A percentile compares a stretch with the other conserved stretches of the same genome.
Conservation (phyloP, 805 yeast species). For the Lipomyces spencermartinsiae region DNA sequence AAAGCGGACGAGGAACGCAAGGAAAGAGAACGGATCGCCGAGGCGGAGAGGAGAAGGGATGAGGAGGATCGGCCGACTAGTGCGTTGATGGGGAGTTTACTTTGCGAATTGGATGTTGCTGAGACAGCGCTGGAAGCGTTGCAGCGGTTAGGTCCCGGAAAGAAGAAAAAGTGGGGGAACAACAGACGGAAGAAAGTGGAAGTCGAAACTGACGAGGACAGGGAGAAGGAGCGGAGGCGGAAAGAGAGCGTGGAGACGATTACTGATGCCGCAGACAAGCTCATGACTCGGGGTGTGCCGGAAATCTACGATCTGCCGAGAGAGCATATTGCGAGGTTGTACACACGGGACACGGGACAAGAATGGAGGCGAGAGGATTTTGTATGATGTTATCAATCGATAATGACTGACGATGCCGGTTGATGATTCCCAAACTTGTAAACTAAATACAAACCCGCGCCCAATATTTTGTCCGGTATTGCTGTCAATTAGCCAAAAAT, state of each 20-base stretch:
- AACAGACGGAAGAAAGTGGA: conserved; percentile 13
- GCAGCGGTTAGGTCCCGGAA: conserved; percentile 41
- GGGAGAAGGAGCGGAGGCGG: conserved; percentile 35
- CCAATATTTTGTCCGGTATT: background rate
- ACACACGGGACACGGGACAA: conserved; percentile 53
- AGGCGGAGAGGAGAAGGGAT: conserved; percentile 12
- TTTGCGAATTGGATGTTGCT: conserved; percentile 58
- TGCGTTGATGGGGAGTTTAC: conserved; percentile 46
- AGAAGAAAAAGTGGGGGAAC: conserved; percentile 14
- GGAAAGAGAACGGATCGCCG: conserved; percentile 26
- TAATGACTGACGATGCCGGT: background rate
- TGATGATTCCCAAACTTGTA: background rate
- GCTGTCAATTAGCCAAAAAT: background rate
- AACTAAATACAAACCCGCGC: background rate
- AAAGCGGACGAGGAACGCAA: conserved; percentile 46
- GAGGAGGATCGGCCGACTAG: conserved; percentile 35
- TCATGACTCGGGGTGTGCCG: conserved; percentile 52
- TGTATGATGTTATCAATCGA: background rate
- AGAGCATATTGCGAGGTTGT: conserved; percentile 61
- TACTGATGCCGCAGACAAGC: conserved; percentile 57
- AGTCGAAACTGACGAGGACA: conserved; percentile 8
- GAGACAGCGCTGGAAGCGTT: conserved; percentile 67
- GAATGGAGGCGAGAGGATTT: conserved; percentile 31
- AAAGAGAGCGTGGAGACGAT: conserved; percentile 48
- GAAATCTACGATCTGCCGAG: conserved; percentile 60